Percentiles rank a stretch among this genome's conserved stretches.
Conservation (phyloP, 2,329 filamentous ascomycete genomes). For the Moelleriella libera region DNA sequence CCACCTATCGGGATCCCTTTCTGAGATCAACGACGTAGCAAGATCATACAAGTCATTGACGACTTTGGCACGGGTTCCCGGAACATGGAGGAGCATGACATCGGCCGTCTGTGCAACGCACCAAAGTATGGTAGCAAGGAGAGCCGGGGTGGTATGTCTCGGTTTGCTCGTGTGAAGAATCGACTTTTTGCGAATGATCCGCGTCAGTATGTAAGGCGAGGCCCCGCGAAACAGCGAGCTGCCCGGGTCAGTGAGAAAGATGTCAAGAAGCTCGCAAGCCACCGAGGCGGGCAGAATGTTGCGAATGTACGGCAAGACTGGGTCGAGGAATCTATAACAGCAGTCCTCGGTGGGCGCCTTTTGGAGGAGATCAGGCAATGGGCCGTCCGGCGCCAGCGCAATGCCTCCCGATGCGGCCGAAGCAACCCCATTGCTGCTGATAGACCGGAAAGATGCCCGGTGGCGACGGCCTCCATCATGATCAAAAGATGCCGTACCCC, state of each 20-base stretch:
- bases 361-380: constrained; percentile 10
- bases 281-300: constrained; percentile 23
- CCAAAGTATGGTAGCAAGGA: constrained; percentile 33
- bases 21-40: constrained; percentile 17
- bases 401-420: constrained; percentile 8
- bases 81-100: constrained; percentile 24
- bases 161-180: constrained; percentile 24
- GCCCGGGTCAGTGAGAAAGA: constrained; percentile 30
- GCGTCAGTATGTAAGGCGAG: constrained; percentile 32
- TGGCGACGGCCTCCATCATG: background rate
- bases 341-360: constrained; percentile 15
- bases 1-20: constrained; percentile 22
- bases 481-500: constrained; percentile 3
- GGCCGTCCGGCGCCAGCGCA: constrained; percentile 6
- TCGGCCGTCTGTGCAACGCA: constrained; percentile 32
- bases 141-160: constrained; percentile 25
- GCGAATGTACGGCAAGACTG: constrained; percentile 22
- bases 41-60: constrained; percentile 22
- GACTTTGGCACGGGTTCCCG: constrained; percentile 23
- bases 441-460: constrained; percentile 9
- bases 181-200: constrained; percentile 29
- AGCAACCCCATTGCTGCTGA: constrained; percentile 5
- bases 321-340: constrained; percentile 25
- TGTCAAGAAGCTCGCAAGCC: constrained; percentile 31
- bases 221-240: constrained; percentile 27